A percentile compares a stretch with the other conserved stretches of the same genome.
Evolutionary conservation across 805 yeast species (phyloP).

Genomic region (Metschnikowia drakensbergensis): DNA sequence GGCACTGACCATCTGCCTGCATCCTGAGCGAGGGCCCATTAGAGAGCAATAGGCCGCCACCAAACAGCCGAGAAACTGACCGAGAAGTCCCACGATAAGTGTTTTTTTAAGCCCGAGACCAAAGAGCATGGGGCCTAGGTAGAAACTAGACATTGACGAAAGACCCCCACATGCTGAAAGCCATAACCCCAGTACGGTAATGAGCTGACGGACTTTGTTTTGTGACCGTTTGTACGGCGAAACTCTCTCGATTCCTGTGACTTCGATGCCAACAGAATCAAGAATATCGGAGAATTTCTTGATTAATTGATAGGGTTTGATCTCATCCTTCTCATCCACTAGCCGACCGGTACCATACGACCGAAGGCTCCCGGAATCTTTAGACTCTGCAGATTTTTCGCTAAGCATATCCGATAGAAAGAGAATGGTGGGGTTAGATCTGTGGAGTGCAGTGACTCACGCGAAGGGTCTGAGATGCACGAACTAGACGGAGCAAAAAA

Average conservation of each 20-base stretch:
- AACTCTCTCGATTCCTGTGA: slow-evolving; percentile 75
- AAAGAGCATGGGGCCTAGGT: slow-evolving; percentile 69
- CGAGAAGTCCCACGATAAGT: slow-evolving; percentile 57
- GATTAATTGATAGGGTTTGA: slow-evolving; percentile 12
- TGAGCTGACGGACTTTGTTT: slow-evolving; percentile 25
- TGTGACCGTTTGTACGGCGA: slow-evolving; percentile 61
- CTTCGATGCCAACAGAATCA: slow-evolving; percentile 63
- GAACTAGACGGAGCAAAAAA: slow-evolving; percentile 3
- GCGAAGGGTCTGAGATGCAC: neutral
- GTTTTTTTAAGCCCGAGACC: slow-evolving; percentile 66
- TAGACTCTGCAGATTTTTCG: neutral
- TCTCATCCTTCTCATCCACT: slow-evolving; percentile 12
- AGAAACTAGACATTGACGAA: slow-evolving; percentile 84
- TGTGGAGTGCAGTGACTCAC: neutral
- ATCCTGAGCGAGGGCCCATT: slow-evolving; percentile 89
- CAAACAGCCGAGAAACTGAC: slow-evolving; percentile 64
- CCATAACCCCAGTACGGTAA: slow-evolving; percentile 72
- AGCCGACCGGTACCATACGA: slow-evolving; percentile 6
- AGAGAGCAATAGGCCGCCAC: slow-evolving; percentile 80
- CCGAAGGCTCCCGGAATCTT: slow-evolving; percentile 3
- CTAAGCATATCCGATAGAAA: neutral
- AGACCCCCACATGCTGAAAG: slow-evolving; percentile 80
- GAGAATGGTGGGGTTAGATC: neutral
- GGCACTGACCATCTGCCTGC: slow-evolving; percentile 83
- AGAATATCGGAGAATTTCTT: slow-evolving; percentile 20